Percentiles rank a stretch among this genome's conserved stretches.
These are phyloP conservation scores for Lichina pygmaea DNA, from an alignment of 495 filamentous ascomycete genomes.

Conservation along the genomic window DNA sequence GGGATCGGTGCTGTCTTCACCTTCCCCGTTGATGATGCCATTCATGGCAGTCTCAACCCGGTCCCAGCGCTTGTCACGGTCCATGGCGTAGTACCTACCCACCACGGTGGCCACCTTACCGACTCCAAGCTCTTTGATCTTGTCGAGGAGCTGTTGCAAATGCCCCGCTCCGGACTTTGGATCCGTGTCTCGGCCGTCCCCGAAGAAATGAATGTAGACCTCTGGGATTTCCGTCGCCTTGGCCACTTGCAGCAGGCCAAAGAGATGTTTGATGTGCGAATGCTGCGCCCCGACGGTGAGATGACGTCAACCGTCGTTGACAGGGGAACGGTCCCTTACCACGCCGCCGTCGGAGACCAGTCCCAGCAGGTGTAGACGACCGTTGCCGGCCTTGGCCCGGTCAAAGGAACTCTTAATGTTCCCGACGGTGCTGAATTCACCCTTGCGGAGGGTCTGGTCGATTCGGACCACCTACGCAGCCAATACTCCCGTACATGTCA, in stretches of 20 bases:
- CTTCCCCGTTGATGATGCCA: constrained; percentile 62
- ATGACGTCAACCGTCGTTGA: background rate
- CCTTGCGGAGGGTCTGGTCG: constrained; percentile 81
- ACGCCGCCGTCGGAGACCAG: constrained; percentile 89
- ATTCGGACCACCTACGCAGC: constrained; percentile 44
- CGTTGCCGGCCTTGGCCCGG: constrained; percentile 64
- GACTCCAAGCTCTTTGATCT: constrained; percentile 54
- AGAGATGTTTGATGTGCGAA: constrained; percentile 78
- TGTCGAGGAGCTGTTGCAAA: constrained; percentile 58
- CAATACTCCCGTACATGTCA: background rate
- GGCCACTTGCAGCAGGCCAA: constrained; percentile 61
- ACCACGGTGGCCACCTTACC: constrained; percentile 85
- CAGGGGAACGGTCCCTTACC: constrained; percentile 14
- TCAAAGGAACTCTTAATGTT: constrained; percentile 54
- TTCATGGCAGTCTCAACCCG: constrained; percentile 72
- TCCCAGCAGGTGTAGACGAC: constrained; percentile 73
- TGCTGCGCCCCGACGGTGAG: constrained; percentile 21
- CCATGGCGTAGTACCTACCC: constrained; percentile 95
- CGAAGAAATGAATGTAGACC: constrained; percentile 97
- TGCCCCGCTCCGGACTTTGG: constrained; percentile 73
- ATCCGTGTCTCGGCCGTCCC: constrained; percentile 91
- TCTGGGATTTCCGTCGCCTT: constrained; percentile 68
- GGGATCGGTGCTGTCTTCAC: constrained; percentile 59
- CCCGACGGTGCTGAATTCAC: constrained; percentile 48
- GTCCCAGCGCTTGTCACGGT: constrained; percentile 98